Base-by-base conservation (phyloP, 768 basidiomycete species). In the Naganishia vishniacii region DNA sequence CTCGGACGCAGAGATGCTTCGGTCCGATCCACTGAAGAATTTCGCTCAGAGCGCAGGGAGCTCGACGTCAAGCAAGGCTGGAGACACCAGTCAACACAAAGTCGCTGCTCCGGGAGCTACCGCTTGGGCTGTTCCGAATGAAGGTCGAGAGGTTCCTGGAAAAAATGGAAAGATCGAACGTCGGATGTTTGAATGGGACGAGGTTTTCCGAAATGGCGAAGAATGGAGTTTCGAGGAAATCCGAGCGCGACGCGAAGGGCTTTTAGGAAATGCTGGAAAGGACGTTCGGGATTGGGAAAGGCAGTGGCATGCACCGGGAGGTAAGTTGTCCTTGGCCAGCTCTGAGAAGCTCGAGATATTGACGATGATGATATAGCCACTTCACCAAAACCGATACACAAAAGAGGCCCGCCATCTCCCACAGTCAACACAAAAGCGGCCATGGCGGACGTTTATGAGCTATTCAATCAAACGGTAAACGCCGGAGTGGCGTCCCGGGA, bases 401-500 rank as follows among this genome's bases (percentile, higher is more conserved):
- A 66, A 40, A 66, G 59, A n/a, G 48, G 67, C 7, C 68, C 72
- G 3, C 78, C 79, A 1, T 80, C 80, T 0, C 80, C 98, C 6
- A 99, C 95, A 0, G 91, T 98, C 70, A 95, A 95, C 75, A 99
- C 95, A 29, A 93, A 91, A 75, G 89, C 91, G 67, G 95, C 95
- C 3, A 81, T 95, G 34, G 88, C 85, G 13, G 91, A 97, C 72
- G 91, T 98, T 44, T 91, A 93, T 78, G 88, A 86, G 59, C 91
- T 98, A 87, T 98, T 92, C 75, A 94, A 95, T 75, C 76, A 77
- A 56, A 79, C 79, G 16, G 73, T 80, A 37, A 73, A 76, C 48
- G 76, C 75, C 28, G 75, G 70, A 37, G 47, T 65, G 7, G 68
- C 69, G 26, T 26, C n/a, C 28, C 32, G 58, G 2, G 62, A 61